phyloP scores from a whole-genome alignment of 2,329 filamentous ascomycete species.

The Byssoonygena ceratinophila region DNA sequence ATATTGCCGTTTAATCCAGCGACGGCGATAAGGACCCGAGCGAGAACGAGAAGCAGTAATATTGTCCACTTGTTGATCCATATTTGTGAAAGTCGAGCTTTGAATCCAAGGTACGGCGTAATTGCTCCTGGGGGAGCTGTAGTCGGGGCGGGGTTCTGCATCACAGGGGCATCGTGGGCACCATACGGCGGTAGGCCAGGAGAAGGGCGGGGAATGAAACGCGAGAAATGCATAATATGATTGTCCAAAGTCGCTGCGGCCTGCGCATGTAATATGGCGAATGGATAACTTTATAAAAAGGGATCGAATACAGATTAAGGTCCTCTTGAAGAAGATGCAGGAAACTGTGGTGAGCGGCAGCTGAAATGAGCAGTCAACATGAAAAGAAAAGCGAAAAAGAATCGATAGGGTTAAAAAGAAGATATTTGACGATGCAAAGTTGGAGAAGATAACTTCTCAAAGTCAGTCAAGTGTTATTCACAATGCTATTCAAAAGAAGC shows the following conservation, averaged over 20 bases:
- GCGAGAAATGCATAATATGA: slow-evolving; percentile 27
- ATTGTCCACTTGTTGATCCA: slow-evolving; percentile 98
- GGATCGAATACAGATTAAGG: not conserved
- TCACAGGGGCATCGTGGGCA: slow-evolving; percentile 27
- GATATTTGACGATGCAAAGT: not conserved
- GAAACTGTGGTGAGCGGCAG: not conserved
- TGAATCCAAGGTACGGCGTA: slow-evolving; percentile 86
- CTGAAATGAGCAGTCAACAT: not conserved
- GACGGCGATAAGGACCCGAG: slow-evolving; percentile 67
- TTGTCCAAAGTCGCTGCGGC: slow-evolving; percentile 4
- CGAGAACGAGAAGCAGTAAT: slow-evolving; percentile 72
- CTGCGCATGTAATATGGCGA: slow-evolving; percentile 7
- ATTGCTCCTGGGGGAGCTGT: slow-evolving; percentile 54
- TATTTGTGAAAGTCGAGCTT: slow-evolving; percentile 80
- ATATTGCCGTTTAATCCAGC: slow-evolving; percentile 63
- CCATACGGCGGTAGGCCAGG: slow-evolving; percentile 31
- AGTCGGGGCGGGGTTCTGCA: slow-evolving; percentile 41
- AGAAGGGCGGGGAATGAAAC: slow-evolving; percentile 18
- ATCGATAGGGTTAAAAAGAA: not conserved
- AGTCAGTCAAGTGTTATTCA: slow-evolving; percentile 4
- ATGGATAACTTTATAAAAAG: not conserved
- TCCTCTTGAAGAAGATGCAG: not conserved
- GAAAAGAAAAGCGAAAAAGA: not conserved
- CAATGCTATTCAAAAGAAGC: not conserved
- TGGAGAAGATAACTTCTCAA: not conserved